Percentiles rank a stretch among this genome's conserved stretches.
Evolutionary conservation across 805 yeast species (phyloP).

Genomic region (Phaffomyces thermotolerans): DNA sequence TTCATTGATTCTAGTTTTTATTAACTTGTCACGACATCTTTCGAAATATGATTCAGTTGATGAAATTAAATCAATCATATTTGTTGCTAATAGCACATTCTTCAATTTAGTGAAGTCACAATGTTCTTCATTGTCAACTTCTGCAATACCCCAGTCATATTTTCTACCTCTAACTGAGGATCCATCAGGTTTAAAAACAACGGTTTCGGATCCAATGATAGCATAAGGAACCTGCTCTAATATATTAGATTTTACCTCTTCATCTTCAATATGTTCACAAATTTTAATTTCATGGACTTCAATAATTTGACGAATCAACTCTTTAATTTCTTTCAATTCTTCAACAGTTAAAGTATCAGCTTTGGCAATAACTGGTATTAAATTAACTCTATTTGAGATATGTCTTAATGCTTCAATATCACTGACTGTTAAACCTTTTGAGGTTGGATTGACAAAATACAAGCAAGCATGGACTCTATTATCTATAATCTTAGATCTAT

Average conservation of each 20-base stretch:
- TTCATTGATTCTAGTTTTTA: conserved; percentile 37
- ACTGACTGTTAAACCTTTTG: conserved; percentile 50
- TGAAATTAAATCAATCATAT: conserved; percentile 71
- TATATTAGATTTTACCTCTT: conserved; percentile 27
- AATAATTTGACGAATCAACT: conserved; percentile 42
- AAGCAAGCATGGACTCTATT: conserved; percentile 78
- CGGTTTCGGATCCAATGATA: conserved; percentile 58
- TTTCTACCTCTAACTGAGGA: conserved; percentile 60
- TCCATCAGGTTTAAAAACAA: conserved; percentile 36
- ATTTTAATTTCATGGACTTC: conserved; percentile 48
- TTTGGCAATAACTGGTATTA: conserved; percentile 70
- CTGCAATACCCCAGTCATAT: conserved; percentile 83
- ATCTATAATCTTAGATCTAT: conserved; percentile 46
- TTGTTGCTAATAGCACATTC: conserved; percentile 54
- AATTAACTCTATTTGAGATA: conserved; percentile 63
- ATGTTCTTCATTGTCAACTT: conserved; percentile 68
- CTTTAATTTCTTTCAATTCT: conserved; percentile 51
- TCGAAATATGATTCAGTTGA: conserved; percentile 76
- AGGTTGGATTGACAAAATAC: conserved; percentile 71
- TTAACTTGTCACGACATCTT: conserved; percentile 51
- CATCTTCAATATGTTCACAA: conserved; percentile 43
- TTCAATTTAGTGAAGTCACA: conserved; percentile 71
- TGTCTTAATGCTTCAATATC: conserved; percentile 72
- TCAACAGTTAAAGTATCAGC: conserved; percentile 63
- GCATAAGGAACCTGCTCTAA: conserved; percentile 55